A percentile compares a stretch with the other conserved stretches of the same genome.
Conservation (phyloP, 306 rosid genomes). For the Arachis stenosperma region DNA sequence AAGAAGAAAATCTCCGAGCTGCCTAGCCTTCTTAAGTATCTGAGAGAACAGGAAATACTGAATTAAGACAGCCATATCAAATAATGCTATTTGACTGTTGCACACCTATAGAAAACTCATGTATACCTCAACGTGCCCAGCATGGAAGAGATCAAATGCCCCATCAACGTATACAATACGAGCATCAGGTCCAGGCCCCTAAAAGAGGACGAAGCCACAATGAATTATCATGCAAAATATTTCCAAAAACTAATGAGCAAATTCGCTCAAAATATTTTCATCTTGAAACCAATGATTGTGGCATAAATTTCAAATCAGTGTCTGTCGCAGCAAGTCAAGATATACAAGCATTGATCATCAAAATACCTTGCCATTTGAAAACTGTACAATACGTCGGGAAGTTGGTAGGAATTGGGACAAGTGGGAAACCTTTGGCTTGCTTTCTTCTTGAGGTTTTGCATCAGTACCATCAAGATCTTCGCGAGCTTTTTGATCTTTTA, state of each 20-base stretch:
- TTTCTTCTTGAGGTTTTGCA: slow-evolving; percentile 52
- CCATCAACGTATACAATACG: slow-evolving; percentile 94
- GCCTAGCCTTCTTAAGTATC: slow-evolving; percentile 92
- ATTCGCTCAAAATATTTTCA: slow-evolving; percentile 26
- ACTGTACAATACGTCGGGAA: slow-evolving; percentile 91
- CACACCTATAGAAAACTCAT: slow-evolving; percentile 3
- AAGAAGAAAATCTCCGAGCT: slow-evolving; percentile 91
- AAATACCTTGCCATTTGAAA: slow-evolving; percentile 92
- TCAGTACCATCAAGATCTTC: slow-evolving; percentile 49
- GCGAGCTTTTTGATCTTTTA: slow-evolving; percentile 41
- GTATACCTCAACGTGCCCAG: slow-evolving; percentile 93
- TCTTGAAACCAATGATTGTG: slow-evolving; percentile 18
- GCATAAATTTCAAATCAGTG: slow-evolving; percentile 4
- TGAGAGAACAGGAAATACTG: slow-evolving; percentile 42
- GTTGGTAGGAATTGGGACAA: slow-evolving; percentile 90
- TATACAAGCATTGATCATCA: slow-evolving; percentile 18
- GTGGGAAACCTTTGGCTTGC: slow-evolving; percentile 53
- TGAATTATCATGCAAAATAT: not conserved
- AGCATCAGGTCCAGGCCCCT: slow-evolving; percentile 99
- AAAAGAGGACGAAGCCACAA: slow-evolving; percentile 35
- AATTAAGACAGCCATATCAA: slow-evolving; percentile 26
- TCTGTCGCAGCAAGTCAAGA: slow-evolving; percentile 8
- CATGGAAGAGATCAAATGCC: slow-evolving; percentile 99
- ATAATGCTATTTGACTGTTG: slow-evolving; percentile 24
- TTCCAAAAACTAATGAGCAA: slow-evolving; percentile 15